Evolutionary conservation across 305 asterid species (phyloP), one percentile per base, ranked within the genome.

Genomic region (Solanum hybrid): DNA sequence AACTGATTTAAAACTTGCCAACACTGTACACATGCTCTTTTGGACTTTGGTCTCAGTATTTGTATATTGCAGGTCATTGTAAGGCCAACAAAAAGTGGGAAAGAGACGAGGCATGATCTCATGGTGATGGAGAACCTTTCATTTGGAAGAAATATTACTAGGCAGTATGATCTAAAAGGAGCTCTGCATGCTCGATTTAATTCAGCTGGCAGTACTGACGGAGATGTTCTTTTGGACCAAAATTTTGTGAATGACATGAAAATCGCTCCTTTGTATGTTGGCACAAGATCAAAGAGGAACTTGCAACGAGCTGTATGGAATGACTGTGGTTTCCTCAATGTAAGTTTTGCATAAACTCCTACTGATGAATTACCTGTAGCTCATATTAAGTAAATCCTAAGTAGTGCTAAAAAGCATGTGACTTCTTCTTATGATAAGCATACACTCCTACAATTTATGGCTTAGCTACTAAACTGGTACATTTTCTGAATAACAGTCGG

Each of bases 41-140:
- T 85, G 76, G 51, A 85, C 29, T 85, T 85, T 22, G 36, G 32
- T 56, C 77, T 56, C 46, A 85, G 69, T 87, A 75, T 64, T 84
- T 78, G 32, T 56, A 6, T 80, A 89, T 71, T 92, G 46, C 86
- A 97, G 98, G 98, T 96, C 80, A 94, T 91, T 88, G 89, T 93
- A 88, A 93, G 96, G 89, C 94, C 92, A 86, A 32, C n/a, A 56
- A 96, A 93, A 94, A 92, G 88, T 46, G 97, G 97, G 89, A 96
- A 94, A 94, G 99, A 97, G 93, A 80, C 91, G n/a, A 94, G 95
- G 91, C 98, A 95, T 56, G 98, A 96, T 93, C 93, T 97, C 85
- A 92, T 97, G 93, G 99, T 97, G 93, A 96, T 97, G 99, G 99
- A 97, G 94, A 96, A 97, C 91, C 98, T 97, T 91, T 94, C 98